Evolutionary conservation across 139 green algal species (phyloP).

Genomic region (Chlorokybus atmophyticus): DNA sequence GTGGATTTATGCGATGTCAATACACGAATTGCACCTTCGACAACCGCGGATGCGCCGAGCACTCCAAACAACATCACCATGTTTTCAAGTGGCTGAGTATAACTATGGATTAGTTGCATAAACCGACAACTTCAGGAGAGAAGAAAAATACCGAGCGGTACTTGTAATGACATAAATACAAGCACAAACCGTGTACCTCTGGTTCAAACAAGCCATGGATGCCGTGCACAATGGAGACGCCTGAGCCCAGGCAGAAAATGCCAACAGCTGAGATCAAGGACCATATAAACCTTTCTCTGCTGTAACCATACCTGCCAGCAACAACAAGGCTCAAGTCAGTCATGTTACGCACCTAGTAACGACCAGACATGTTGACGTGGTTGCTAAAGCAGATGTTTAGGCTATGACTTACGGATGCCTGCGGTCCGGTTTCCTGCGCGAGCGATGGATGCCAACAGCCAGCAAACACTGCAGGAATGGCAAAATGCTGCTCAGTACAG

Average conservation of each 20-base stretch:
- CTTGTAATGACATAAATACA: too few relatives aligned
- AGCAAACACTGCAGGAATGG: background rate
- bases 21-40: background rate
- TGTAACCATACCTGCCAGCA: constrained; percentile 56
- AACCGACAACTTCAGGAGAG: too few relatives aligned
- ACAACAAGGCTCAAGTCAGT: background rate
- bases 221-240: constrained; percentile 67
- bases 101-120: too few relatives aligned
- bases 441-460: background rate
- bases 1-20: too few relatives aligned
- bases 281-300: constrained; percentile 79
- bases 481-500: background rate
- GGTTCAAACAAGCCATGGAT: constrained; percentile 3
- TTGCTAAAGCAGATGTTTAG: too few relatives aligned
- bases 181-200: too few relatives aligned
- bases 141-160: too few relatives aligned
- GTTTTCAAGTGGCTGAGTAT: constrained; percentile 35
- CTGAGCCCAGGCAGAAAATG: constrained; percentile 81
- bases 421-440: background rate
- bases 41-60: background rate
- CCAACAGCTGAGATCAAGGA: constrained; percentile 71
- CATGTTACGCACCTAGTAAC: too few relatives aligned
- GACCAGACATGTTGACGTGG: too few relatives aligned
- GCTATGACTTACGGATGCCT: background rate
- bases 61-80: constrained; percentile 24